Conservation (phyloP, 2,329 filamentous ascomycete species). For the Exophiala mesophila region DNA sequence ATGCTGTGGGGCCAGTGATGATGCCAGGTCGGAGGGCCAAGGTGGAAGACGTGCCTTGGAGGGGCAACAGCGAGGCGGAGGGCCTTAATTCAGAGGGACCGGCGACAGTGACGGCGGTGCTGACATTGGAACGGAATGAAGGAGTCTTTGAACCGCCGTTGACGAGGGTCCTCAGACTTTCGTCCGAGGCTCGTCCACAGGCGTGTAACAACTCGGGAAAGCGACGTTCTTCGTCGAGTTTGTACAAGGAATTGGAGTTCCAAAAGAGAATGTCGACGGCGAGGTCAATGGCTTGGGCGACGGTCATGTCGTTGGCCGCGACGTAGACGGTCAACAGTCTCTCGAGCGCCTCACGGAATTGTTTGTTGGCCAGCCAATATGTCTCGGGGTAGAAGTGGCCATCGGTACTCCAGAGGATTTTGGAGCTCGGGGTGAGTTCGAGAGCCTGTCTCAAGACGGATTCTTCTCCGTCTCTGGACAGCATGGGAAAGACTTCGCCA, state of each 20-base stretch:
- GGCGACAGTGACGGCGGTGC: conserved; percentile 15
- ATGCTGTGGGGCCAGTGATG: conserved; percentile 10
- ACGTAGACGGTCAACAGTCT: conserved; percentile 64
- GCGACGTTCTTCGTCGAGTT: conserved; percentile 45
- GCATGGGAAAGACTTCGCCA: conserved; percentile 73
- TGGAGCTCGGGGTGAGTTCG: conserved; percentile 68
- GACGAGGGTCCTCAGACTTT: conserved; percentile 25
- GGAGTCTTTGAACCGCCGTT: conserved; percentile 23
- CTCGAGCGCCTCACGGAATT: conserved; percentile 66
- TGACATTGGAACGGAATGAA: conserved; percentile 18
- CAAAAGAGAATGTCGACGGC: conserved; percentile 67
- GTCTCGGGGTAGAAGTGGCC: conserved; percentile 76
- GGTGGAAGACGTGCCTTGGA: conserved; percentile 4
- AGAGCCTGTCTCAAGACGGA: conserved; percentile 65
- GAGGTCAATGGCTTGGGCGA: conserved; percentile 58
- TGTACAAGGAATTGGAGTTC: conserved; percentile 72
- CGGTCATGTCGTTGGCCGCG: conserved; percentile 56
- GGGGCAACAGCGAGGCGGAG: conserved; percentile 6
- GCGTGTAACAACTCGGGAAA: conserved; percentile 26
- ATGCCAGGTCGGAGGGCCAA: conserved; percentile 8
- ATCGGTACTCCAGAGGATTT: conserved; percentile 75
- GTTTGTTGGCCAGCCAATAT: conserved; percentile 65
- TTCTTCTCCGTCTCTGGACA: conserved; percentile 72
- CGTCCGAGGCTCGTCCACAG: conserved; percentile 19
- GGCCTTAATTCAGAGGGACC: conserved; percentile 11